phyloP scores from a whole-genome alignment of 805 yeast species.

The Yamadazyma philogaea region DNA sequence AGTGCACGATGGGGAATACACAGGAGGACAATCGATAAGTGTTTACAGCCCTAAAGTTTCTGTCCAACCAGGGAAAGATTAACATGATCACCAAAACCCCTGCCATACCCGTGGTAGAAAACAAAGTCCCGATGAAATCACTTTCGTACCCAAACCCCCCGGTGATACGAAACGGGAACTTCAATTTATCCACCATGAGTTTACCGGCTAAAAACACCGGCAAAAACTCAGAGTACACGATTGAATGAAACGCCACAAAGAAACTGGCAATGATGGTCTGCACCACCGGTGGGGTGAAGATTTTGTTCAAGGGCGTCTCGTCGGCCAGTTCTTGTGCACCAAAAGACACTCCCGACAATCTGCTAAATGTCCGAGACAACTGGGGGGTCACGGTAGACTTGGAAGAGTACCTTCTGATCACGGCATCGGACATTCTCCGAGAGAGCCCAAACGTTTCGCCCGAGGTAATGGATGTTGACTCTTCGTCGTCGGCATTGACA shows the following conservation, averaged over 20 bases:
- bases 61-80: conserved; percentile 33
- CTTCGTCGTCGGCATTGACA: conserved; percentile 7
- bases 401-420: conserved; percentile 19
- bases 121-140: conserved; percentile 31
- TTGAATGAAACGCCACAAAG: conserved; percentile 30
- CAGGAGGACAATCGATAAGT: conserved; percentile 41
- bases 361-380: conserved; percentile 11
- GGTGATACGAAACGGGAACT: conserved; percentile 32
- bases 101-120: conserved; percentile 35
- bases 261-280: conserved; percentile 32
- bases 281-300: conserved; percentile 33
- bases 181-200: conserved; percentile 22
- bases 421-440: conserved; percentile 20
- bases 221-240: conserved; percentile 33
- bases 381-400: conserved; percentile 8
- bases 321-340: conserved; percentile 4
- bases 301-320: conserved; percentile 15
- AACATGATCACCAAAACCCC: conserved; percentile 44
- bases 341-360: conserved; percentile 13
- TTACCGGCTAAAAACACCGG: conserved; percentile 37
- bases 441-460: conserved; percentile 10
- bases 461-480: conserved; percentile 7
- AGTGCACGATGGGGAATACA: conserved; percentile 45
- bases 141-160: conserved; percentile 38
- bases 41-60: conserved; percentile 38